These are phyloP conservation scores for Galerina marginata DNA, from an alignment of 768 basidiomycete species.

Conservation along the genomic window DNA sequence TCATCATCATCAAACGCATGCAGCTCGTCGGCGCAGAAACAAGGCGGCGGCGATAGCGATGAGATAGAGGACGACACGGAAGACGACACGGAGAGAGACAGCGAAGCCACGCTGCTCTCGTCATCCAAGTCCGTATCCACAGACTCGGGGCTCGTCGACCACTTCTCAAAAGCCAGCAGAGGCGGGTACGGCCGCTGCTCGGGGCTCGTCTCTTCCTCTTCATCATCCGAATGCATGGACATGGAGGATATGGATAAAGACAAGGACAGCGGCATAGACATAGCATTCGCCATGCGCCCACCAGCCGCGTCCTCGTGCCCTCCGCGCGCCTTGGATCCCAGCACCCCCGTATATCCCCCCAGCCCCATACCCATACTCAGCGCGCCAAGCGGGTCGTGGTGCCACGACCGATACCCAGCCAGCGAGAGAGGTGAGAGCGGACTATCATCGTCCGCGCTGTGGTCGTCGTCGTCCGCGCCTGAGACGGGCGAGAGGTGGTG, in stretches of 20 bases:
- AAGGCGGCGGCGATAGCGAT: not conserved
- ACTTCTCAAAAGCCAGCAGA: not conserved
- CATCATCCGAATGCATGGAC: constrained; percentile 7
- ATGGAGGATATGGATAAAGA: too few relatives aligned
- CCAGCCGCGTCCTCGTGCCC: too few relatives aligned
- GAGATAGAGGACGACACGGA: constrained; percentile 14
- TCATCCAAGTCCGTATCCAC: constrained; percentile 26
- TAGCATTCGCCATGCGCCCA: too few relatives aligned
- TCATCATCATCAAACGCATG: not conserved
- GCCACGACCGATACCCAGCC: not conserved
- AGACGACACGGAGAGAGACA: constrained; percentile 8
- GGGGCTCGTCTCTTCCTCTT: constrained; percentile 1
- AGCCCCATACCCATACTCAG: not conserved
- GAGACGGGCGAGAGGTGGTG: not conserved
- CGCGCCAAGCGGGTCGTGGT: not conserved
- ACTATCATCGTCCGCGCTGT: not conserved
- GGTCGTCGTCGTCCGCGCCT: not conserved
- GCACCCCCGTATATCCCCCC: too few relatives aligned
- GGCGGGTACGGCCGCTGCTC: not conserved
- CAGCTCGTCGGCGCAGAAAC: not conserved
- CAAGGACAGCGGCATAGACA: not conserved
- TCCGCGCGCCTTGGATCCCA: too few relatives aligned
- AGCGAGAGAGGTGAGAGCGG: constrained; percentile 13
- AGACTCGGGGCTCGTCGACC: constrained; percentile 19
- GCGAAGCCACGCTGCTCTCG: constrained; percentile 6